Conservation (phyloP, 75 land plant genomes). For the Cupressus sempervirens region DNA sequence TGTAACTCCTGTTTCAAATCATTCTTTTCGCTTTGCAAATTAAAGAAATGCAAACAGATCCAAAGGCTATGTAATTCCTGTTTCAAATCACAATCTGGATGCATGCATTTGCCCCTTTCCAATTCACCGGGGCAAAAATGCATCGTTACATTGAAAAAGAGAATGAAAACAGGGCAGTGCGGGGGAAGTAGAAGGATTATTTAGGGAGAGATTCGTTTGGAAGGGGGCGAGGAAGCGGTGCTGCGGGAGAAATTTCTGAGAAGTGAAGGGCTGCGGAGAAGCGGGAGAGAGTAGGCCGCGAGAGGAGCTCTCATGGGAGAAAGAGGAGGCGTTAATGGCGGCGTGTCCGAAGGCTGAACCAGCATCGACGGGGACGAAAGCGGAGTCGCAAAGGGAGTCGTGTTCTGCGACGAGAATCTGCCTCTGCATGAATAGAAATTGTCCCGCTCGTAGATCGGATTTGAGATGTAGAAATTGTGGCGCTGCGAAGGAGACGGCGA, state of each 20-base stretch:
- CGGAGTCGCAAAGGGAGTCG: neutral
- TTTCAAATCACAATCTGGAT: neutral
- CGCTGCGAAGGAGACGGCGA: too few relatives aligned
- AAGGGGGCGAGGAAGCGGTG: neutral
- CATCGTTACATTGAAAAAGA: too few relatives aligned
- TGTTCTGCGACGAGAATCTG: neutral
- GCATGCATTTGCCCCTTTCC: too few relatives aligned
- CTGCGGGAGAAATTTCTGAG: neutral
- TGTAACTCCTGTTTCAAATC: neutral
- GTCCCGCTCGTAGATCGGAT: neutral
- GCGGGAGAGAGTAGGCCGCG: neutral
- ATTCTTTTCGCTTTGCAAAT: neutral
- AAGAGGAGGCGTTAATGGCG: neutral
- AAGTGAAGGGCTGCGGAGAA: neutral
- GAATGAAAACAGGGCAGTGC: too few relatives aligned
- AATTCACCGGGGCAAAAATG: too few relatives aligned
- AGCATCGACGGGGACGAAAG: neutral
- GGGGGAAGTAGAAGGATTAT: neutral
- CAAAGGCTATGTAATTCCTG: neutral
- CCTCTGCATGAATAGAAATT: neutral
- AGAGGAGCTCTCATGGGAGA: conserved; percentile 1
- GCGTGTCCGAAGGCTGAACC: neutral
- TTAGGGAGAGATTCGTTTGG: neutral
- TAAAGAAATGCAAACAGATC: neutral
- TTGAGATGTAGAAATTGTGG: neutral